phyloP scores from a whole-genome alignment of 139 green algal species.

The Micractinium sp. region DNA sequence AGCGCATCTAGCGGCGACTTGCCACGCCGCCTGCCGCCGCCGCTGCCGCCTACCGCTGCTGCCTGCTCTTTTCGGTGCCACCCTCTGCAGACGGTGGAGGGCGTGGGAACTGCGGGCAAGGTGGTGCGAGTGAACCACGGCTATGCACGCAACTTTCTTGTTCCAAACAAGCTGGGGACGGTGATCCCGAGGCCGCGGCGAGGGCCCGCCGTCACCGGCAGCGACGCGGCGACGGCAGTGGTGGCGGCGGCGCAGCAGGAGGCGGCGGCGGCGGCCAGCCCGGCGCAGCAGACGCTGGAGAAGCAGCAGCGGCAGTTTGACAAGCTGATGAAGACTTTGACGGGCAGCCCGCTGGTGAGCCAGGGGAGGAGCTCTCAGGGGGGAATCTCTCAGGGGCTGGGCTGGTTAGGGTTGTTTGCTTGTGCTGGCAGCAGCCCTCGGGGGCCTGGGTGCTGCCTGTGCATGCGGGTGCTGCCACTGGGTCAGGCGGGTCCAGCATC shows the following conservation, averaged over 20 bases:
- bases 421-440: background rate
- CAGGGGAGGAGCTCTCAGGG: background rate
- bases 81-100: slow-evolving; percentile 39
- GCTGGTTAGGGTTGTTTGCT: background rate
- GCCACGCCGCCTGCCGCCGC: background rate
- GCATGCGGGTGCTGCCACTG: no score
- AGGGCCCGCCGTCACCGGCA: background rate
- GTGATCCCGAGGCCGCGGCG: background rate
- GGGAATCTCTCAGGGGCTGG: no score
- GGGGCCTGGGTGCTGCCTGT: no score
- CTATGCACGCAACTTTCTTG: slow-evolving; percentile 46
- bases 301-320: slow-evolving; percentile 38
- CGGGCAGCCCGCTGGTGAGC: slow-evolving; percentile 9
- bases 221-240: background rate
- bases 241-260: slow-evolving; percentile 19
- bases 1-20: no score
- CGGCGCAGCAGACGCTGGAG: background rate
- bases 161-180: slow-evolving; percentile 32
- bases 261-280: background rate
- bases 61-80: background rate
- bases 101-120: slow-evolving; percentile 27
- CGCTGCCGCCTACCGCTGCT: background rate
- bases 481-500: no score
- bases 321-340: slow-evolving; percentile 27
- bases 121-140: slow-evolving; percentile 24